A percentile compares a stretch with the other conserved stretches of the same genome.
phyloP scores from a whole-genome alignment of 768 basidiomycete species.

The Rhodosporidiobolus sp. region DNA sequence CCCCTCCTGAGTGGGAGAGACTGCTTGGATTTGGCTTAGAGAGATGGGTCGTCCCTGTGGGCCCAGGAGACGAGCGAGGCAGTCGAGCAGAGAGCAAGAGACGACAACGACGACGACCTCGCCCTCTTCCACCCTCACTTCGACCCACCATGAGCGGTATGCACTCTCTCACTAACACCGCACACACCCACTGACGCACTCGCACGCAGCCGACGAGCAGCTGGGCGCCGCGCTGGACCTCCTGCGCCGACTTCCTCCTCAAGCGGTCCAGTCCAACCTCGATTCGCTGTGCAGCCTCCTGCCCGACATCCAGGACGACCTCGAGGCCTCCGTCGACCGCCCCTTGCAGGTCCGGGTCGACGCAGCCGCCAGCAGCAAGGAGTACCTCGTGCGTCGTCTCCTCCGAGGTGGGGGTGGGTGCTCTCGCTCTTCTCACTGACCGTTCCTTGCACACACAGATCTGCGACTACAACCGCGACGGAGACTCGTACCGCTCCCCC shows the following conservation, averaged over 20 bases:
- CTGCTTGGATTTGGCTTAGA: conserved; percentile 28
- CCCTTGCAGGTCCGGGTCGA: conserved; percentile 80
- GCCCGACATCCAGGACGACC: conserved; percentile 92
- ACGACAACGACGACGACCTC: too few relatives aligned
- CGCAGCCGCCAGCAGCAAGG: conserved; percentile 66
- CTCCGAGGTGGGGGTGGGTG: conserved; percentile 80
- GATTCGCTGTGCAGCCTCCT: conserved; percentile 72
- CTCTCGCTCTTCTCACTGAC: not conserved
- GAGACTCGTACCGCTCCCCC: conserved; percentile 56
- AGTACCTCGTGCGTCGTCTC: conserved; percentile 91
- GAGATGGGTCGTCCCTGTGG: not conserved
- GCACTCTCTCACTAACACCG: too few relatives aligned
- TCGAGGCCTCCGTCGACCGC: conserved; percentile 90
- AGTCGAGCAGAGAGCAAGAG: not conserved
- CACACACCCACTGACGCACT: not conserved
- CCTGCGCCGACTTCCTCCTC: conserved; percentile 92
- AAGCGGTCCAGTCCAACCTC: conserved; percentile 81
- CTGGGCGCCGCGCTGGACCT: conserved; percentile 62
- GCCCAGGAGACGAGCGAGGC: not conserved
- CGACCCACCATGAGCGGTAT: not conserved
- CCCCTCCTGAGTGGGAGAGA: too few relatives aligned
- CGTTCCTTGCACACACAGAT: conserved; percentile 10
- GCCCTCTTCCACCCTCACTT: not conserved
- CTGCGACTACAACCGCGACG: conserved; percentile 46
- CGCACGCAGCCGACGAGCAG: conserved; percentile 14